These are phyloP conservation scores for Schizonepeta tenuifolia DNA, from an alignment of 257 asterid species.

Conservation along the genomic window DNA sequence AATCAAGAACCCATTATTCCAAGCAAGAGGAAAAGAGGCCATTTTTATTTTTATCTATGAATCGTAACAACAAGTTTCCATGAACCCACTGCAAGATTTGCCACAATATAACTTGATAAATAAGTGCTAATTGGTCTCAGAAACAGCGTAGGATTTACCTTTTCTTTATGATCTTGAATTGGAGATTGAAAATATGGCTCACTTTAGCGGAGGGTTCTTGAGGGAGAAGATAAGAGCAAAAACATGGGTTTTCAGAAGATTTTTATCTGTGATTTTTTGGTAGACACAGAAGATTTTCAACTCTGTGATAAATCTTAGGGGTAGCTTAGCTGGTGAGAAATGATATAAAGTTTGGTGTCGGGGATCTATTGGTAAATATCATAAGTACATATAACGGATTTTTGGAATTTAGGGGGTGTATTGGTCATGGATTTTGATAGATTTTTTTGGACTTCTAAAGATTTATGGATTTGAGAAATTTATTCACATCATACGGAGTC, in stretches of 20 bases:
- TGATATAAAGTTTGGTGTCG: background rate
- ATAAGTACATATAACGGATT: too few species aligned
- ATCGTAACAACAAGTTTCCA: conserved; percentile 39
- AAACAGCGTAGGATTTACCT: conserved; percentile 27
- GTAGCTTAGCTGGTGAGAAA: background rate
- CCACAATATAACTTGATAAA: conserved; percentile 28
- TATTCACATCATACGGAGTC: too few species aligned
- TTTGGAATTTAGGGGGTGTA: too few species aligned
- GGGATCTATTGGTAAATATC: background rate
- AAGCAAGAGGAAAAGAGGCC: conserved; percentile 76
- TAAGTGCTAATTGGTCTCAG: background rate
- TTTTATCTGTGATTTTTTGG: conserved; percentile 21
- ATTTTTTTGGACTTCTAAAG: too few species aligned
- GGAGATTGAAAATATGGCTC: conserved; percentile 28
- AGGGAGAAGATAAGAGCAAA: conserved; percentile 36
- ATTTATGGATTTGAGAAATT: too few species aligned
- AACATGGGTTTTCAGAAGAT: conserved; percentile 24
- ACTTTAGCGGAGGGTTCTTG: background rate
- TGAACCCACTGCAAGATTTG: conserved; percentile 33
- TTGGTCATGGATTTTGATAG: too few species aligned
- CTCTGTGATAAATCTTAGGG: background rate
- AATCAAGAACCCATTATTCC: conserved; percentile 50
- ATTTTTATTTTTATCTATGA: conserved; percentile 41
- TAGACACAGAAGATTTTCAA: too few species aligned
- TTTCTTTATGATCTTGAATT: conserved; percentile 28